Conservation (phyloP, 805 yeast genomes). For the Teunomyces kruisii region DNA sequence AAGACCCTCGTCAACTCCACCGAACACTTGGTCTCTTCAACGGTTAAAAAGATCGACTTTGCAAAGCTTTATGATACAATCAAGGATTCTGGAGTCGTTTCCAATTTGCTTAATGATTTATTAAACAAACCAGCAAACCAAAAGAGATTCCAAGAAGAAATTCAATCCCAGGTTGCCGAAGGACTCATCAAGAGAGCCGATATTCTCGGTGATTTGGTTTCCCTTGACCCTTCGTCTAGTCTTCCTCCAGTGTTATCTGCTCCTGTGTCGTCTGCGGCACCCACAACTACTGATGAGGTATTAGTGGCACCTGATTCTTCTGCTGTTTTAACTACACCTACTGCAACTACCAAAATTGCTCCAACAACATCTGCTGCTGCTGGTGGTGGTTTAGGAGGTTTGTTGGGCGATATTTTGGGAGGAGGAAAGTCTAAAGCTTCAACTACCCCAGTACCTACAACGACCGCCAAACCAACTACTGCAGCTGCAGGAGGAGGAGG, state of each 20-base stretch:
- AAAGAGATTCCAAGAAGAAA: not conserved
- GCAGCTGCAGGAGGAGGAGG: conserved; percentile 6
- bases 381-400: conserved; percentile 8
- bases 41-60: conserved; percentile 23
- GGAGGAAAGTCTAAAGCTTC: conserved; percentile 4
- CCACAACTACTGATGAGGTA: not conserved
- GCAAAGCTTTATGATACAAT: conserved; percentile 19
- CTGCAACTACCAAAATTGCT: conserved; percentile 1
- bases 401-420: conserved; percentile 6
- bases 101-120: conserved; percentile 12
- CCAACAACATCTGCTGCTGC: conserved; percentile 7
- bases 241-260: not conserved
- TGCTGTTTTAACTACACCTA: conserved; percentile 4
- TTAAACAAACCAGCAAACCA: not conserved
- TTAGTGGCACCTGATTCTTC: conserved; percentile 9
- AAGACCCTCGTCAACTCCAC: conserved; percentile 18
- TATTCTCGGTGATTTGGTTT: not conserved
- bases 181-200: conserved; percentile 5
- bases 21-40: conserved; percentile 17
- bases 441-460: conserved; percentile 5
- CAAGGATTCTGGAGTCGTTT: conserved; percentile 26
- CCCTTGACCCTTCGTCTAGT: not conserved
- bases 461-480: conserved; percentile 10
- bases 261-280: not conserved
- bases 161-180: not conserved